phyloP scores from a whole-genome alignment of 345 rosid species.

The Carallia brachiata region DNA sequence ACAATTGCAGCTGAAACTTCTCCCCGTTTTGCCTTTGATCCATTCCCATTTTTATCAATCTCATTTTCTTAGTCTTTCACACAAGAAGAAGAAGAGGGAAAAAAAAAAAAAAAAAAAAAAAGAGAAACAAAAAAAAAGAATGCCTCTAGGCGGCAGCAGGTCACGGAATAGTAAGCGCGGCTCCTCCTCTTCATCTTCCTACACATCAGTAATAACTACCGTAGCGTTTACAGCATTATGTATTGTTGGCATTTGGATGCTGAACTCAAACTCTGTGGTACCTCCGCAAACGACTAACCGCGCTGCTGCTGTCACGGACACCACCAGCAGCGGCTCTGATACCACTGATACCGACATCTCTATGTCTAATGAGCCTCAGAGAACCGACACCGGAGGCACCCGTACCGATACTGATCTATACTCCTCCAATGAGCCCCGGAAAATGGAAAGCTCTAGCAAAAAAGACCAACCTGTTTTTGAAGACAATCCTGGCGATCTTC shows the following conservation, averaged over 20 bases:
- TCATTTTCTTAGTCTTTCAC: slow-evolving; percentile 15
- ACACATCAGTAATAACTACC: slow-evolving; percentile 64
- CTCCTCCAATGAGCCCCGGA: slow-evolving; percentile 24
- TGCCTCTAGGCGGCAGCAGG: slow-evolving; percentile 45
- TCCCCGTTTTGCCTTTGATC: slow-evolving; percentile 12
- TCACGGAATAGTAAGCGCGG: slow-evolving; percentile 53
- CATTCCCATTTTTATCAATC: not conserved
- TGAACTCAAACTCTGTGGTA: slow-evolving; percentile 46
- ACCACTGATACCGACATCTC: slow-evolving; percentile 5
- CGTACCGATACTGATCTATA: slow-evolving; percentile 9
- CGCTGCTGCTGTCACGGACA: slow-evolving; percentile 9
- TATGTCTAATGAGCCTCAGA: not conserved
- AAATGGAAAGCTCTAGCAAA: slow-evolving; percentile 12
- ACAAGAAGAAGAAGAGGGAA: not conserved
- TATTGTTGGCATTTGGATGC: slow-evolving; percentile 80
- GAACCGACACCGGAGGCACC: not conserved
- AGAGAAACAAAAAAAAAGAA: slow-evolving; percentile 9
- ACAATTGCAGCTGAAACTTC: slow-evolving; percentile 34
- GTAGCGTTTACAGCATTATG: slow-evolving; percentile 61
- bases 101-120: too few relatives aligned
- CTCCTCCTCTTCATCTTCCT: slow-evolving; percentile 34
- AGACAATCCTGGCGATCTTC: slow-evolving; percentile 84
- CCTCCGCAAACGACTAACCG: slow-evolving; percentile 46
- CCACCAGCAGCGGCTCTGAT: not conserved
- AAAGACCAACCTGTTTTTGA: slow-evolving; percentile 45